Conservation (phyloP, 306 rosid species). For the Prunus campanulata region DNA sequence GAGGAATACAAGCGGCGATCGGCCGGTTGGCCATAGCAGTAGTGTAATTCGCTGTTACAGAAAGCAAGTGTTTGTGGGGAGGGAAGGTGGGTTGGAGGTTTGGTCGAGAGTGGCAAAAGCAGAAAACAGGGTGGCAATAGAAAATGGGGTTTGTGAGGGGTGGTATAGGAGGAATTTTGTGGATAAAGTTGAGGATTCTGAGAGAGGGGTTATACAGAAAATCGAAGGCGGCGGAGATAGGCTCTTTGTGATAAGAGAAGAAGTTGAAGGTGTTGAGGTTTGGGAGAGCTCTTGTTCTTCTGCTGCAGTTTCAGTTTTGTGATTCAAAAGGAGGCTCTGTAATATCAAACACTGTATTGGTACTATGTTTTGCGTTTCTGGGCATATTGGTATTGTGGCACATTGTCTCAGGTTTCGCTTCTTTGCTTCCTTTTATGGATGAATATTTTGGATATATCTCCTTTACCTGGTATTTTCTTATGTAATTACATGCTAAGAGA, state of each 20-base stretch:
- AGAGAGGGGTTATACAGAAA: conserved; percentile 66
- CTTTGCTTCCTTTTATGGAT: neutral
- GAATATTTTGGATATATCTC: neutral
- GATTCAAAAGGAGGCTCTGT: neutral
- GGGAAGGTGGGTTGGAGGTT: conserved; percentile 80
- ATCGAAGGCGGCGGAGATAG: conserved; percentile 90
- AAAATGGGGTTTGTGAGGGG: conserved; percentile 33
- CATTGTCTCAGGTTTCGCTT: neutral
- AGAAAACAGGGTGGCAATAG: conserved; percentile 24
- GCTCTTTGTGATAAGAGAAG: conserved; percentile 73
- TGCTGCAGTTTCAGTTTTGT: conserved; percentile 21
- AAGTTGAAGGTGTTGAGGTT: conserved; percentile 83
- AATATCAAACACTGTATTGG: neutral
- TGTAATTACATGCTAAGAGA: too few relatives aligned
- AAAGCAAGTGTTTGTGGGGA: conserved; percentile 71
- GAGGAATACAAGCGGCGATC: conserved; percentile 25
- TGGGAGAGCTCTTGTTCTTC: conserved; percentile 83
- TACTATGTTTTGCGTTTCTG: neutral
- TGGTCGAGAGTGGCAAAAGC: conserved; percentile 52
- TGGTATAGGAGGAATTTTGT: conserved; percentile 73
- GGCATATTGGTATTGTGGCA: neutral
- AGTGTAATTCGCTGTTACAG: conserved; percentile 51
- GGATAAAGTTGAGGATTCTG: conserved; percentile 60
- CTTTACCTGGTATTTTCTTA: neutral
- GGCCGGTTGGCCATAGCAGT: conserved; percentile 14